Evolutionary conservation across 345 rosid species (phyloP).

Genomic region (Diplotaxis tenuifolia): DNA sequence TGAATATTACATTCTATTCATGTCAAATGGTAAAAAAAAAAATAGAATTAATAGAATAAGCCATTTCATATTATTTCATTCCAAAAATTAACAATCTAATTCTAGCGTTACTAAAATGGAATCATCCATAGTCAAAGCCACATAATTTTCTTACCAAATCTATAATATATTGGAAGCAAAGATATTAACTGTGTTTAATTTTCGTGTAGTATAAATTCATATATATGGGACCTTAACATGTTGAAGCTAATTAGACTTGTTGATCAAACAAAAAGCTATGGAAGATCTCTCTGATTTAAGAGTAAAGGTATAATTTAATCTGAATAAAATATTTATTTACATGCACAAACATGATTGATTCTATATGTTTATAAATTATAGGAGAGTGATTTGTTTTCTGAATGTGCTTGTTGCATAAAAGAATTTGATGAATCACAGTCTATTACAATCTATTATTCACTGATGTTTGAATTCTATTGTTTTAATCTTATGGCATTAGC

Average conservation of each 20-base stretch:
- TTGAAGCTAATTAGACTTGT: neutral
- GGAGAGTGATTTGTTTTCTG: neutral
- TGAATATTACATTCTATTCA: too few relatives aligned
- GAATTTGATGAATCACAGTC: neutral
- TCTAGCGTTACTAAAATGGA: neutral
- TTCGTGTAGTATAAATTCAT: neutral
- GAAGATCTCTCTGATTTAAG: neutral
- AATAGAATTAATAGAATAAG: too few relatives aligned
- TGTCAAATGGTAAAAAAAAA: too few relatives aligned
- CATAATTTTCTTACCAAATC: neutral
- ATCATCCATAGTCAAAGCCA: neutral
- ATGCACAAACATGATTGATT: neutral
- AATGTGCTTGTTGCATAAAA: neutral
- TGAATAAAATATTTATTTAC: neutral
- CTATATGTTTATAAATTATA: neutral
- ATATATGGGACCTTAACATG: neutral
- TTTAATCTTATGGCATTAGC: neutral
- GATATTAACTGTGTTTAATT: neutral
- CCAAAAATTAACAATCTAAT: too few relatives aligned
- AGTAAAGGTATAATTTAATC: neutral
- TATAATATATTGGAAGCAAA: neutral
- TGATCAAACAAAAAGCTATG: neutral
- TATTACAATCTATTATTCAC: neutral
- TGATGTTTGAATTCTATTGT: neutral
- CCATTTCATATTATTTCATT: too few relatives aligned